phyloP scores from a whole-genome alignment of 2,329 filamentous ascomycete species.

The Cladosporium sphaerospermum region DNA sequence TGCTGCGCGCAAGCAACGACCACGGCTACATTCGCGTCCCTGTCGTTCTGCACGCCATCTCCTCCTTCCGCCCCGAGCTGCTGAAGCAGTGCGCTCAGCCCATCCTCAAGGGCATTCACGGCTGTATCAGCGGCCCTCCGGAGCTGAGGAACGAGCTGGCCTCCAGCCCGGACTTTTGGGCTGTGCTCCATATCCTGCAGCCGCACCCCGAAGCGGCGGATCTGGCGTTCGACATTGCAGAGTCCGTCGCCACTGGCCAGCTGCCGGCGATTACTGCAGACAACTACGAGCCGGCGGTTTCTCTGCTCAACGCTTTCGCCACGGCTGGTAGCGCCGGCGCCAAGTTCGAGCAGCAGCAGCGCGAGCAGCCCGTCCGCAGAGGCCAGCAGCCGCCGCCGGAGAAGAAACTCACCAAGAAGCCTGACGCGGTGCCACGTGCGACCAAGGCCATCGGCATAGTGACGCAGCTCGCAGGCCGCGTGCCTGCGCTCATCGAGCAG shows the following conservation, averaged over 20 bases:
- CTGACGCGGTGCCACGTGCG: slow-evolving; percentile 68
- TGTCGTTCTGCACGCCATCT: slow-evolving; percentile 84
- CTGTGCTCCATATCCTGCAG: slow-evolving; percentile 71
- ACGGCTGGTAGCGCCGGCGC: slow-evolving; percentile 71
- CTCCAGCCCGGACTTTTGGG: slow-evolving; percentile 96
- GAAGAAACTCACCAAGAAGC: slow-evolving; percentile 47
- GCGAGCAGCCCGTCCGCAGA: slow-evolving; percentile 5
- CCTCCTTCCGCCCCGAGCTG: slow-evolving; percentile 72
- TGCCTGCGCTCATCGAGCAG: slow-evolving; percentile 81
- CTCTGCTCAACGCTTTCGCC: slow-evolving; percentile 82
- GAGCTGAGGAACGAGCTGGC: slow-evolving; percentile 86
- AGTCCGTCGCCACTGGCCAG: slow-evolving; percentile 65
- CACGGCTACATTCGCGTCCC: slow-evolving; percentile 88
- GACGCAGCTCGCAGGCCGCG: slow-evolving; percentile 72
- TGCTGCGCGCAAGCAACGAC: slow-evolving; percentile 81
- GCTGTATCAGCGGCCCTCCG: slow-evolving; percentile 71
- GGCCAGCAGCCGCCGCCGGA: slow-evolving; percentile 21
- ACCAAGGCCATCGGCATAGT: slow-evolving; percentile 76
- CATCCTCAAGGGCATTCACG: slow-evolving; percentile 69
- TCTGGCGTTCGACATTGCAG: slow-evolving; percentile 80
- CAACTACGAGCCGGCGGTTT: slow-evolving; percentile 86
- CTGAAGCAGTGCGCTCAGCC: slow-evolving; percentile 70
- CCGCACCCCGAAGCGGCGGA: slow-evolving; percentile 60
- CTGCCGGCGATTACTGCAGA: slow-evolving; percentile 83
- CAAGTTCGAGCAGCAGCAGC: slow-evolving; percentile 54